phyloP scores from a whole-genome alignment of 352 stramenopile species.

The Phytophthora pluvialis region DNA sequence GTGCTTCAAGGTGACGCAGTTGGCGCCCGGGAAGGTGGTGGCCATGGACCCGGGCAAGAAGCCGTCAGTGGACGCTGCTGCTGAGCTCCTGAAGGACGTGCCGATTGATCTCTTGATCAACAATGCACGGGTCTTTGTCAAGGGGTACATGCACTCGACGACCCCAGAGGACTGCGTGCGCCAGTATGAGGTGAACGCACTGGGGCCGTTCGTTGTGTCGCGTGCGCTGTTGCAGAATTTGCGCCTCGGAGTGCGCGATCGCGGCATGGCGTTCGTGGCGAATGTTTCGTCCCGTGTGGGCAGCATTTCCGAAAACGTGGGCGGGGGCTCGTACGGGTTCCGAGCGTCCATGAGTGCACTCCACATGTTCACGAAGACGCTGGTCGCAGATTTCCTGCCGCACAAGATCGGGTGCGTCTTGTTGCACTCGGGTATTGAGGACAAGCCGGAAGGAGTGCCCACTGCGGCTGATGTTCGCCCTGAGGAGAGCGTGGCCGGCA shows the following conservation, averaged over 20 bases:
- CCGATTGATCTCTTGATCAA: conserved; percentile 79
- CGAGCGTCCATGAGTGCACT: conserved; percentile 80
- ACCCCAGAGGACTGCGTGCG: conserved; percentile 56
- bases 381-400: conserved; percentile 53
- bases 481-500: conserved; percentile 55
- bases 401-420: conserved; percentile 68
- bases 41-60: conserved; percentile 55
- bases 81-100: conserved; percentile 41
- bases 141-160: conserved; percentile 41
- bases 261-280: conserved; percentile 51
- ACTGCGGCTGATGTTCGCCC: conserved; percentile 42
- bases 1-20: conserved; percentile 21
- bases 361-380: conserved; percentile 74
- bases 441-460: conserved; percentile 55
- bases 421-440: conserved; percentile 65
- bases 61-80: conserved; percentile 51
- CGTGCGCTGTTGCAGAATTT: conserved; percentile 63
- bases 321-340: conserved; percentile 75
- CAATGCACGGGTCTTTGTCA: conserved; percentile 59
- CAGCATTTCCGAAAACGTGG: conserved; percentile 49
- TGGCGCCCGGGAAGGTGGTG: conserved; percentile 54
- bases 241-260: conserved; percentile 42
- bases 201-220: conserved; percentile 70
- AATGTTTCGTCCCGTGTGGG: conserved; percentile 65
- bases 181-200: conserved; percentile 73